Conservation (phyloP, 2,329 filamentous ascomycete species). For the Sporothrix dimorphospora region DNA sequence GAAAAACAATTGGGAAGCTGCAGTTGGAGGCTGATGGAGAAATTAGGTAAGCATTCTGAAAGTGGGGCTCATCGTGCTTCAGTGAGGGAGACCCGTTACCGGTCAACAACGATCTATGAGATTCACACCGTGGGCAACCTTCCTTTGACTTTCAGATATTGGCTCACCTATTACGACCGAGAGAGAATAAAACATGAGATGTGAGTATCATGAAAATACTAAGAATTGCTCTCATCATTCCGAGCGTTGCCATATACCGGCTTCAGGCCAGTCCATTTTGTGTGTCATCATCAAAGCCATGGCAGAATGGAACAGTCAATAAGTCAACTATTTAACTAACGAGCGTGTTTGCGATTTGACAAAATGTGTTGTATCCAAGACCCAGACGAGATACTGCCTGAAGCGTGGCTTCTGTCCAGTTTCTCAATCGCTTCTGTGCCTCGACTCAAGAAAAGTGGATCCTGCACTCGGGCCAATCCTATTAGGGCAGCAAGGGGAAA, state of each 20-base stretch:
- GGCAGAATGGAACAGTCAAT: not conserved
- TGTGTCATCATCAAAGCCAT: not conserved
- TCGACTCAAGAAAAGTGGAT: slow-evolving; percentile 8
- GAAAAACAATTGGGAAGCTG: slow-evolving; percentile 30
- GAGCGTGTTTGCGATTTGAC: too few relatives aligned
- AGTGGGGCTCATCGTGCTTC: too few relatives aligned
- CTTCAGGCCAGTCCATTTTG: not conserved
- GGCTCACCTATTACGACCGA: too few relatives aligned
- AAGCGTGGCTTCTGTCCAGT: not conserved
- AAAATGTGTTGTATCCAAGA: too few relatives aligned
- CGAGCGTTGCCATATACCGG: not conserved
- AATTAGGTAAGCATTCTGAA: not conserved
- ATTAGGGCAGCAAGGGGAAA: slow-evolving; percentile 23
- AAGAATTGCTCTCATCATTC: not conserved
- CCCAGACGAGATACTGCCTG: too few relatives aligned
- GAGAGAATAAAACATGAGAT: too few relatives aligned
- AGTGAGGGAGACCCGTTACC: too few relatives aligned
- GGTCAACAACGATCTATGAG: too few relatives aligned
- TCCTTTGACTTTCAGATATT: too few relatives aligned
- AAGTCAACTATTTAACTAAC: not conserved
- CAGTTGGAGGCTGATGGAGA: not conserved
- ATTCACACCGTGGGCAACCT: too few relatives aligned
- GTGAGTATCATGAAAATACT: not conserved
- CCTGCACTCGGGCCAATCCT: not conserved
- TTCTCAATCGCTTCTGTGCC: not conserved